A percentile compares a stretch with the other conserved stretches of the same genome.
Conservation (phyloP, 495 filamentous ascomycete genomes). For the Aspergillus taichungensis region DNA sequence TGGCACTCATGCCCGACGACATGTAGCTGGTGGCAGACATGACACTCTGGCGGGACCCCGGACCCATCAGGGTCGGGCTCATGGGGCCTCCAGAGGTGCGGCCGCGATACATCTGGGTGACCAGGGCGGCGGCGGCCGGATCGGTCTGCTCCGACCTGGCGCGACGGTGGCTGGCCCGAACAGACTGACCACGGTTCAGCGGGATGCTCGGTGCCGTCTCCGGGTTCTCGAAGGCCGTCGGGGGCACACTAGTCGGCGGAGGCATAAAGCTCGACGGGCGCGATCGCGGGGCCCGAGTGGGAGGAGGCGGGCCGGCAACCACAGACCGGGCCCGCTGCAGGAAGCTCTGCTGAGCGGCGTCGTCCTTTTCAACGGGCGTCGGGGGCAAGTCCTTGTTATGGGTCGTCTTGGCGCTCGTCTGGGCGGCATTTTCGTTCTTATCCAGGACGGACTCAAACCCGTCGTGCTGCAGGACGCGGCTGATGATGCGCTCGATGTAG, state of each 20-base stretch:
- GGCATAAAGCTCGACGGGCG: constrained; percentile 57
- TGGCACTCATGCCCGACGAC: constrained; percentile 35
- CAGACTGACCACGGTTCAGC: constrained; percentile 55
- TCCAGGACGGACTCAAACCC: constrained; percentile 84
- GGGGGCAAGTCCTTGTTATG: constrained; percentile 81
- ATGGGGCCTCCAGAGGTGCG: constrained; percentile 49
- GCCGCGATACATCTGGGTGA: constrained; percentile 78
- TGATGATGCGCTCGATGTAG: constrained; percentile 98
- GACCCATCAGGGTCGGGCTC: constrained; percentile 41
- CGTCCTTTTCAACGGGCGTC: constrained; percentile 58
- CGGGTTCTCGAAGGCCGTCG: constrained; percentile 55
- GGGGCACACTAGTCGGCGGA: constrained; percentile 29
- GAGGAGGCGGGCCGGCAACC: constrained; percentile 33
- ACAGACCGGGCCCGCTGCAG: constrained; percentile 78
- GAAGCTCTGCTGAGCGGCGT: constrained; percentile 43
- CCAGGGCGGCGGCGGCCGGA: constrained; percentile 54
- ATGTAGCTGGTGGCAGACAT: constrained; percentile 36
- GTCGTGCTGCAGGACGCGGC: constrained; percentile 83
- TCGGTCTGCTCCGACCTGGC: constrained; percentile 63
- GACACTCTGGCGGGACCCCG: constrained; percentile 37
- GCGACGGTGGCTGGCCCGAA: constrained; percentile 50
- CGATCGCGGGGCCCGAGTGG: constrained; percentile 37
- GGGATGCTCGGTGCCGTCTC: constrained; percentile 80
- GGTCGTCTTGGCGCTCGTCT: constrained; percentile 11
- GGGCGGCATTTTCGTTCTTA: constrained; percentile 51